Base-by-base conservation (phyloP, 805 yeast species). In the Pichia nanzhaoensis region DNA sequence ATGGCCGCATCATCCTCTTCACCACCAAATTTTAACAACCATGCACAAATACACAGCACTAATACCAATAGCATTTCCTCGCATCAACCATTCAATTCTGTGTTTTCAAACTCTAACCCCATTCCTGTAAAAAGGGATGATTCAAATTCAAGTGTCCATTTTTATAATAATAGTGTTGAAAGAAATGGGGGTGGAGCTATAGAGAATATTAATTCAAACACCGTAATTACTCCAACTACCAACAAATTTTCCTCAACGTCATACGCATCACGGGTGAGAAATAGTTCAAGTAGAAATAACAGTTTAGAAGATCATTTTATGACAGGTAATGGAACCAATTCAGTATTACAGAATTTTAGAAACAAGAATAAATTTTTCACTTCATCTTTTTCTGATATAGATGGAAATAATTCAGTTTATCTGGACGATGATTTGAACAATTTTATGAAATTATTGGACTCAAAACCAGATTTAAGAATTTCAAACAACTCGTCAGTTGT, bases 191-290 rank as follows among this genome's bases (percentile, higher is more conserved):
- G 28, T 13, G 21, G 13, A 8, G 5, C 27, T 8, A 30, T 30
- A 4, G 33, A 20, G 10, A 20, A 13, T 12, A 21, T 5, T 8
- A 41, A 41, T 18, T 10, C 30, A 7, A 39, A 33, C 18, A 44
- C 49, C 21, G 27, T 55, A 27, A 52, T 53, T 16, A 48, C 60
- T 5, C 57, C 63, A 1, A 49, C 55, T 1, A 68, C 81, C 0
- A 82, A 85, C 2, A 71, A 80, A 51, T 83, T 81, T 52, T 75
- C 86, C 2, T 79, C 91, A 24, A 10, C 28, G 1, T 81, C 90
- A 0, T 82, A 82, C 60, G 85, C 86, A 0, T 79, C 81, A n/a
- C 66, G 85, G 40, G 54, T 61, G 37, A 55, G 58, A 45, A 36
- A 22, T 19, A 37, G 41, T 12, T 54, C 53, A 10, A 53, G 61